Conservation (phyloP, 352 stramenopile genomes). For the Pythium dissimile region DNA sequence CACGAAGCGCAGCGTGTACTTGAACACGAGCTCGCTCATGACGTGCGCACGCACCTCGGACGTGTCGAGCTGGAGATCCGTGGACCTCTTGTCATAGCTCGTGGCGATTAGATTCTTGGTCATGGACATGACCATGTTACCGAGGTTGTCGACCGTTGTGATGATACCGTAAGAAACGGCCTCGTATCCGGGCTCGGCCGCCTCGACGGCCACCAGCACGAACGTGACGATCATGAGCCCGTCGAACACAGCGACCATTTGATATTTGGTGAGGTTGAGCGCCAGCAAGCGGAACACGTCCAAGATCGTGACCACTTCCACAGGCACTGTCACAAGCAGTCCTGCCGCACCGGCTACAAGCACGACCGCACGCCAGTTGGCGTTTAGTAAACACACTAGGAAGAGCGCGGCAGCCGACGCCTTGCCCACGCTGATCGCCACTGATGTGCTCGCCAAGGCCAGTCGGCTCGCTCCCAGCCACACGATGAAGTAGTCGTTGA, state of each 20-base stretch:
- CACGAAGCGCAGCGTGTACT: not conserved
- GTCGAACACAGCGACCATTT: slow-evolving; percentile 1
- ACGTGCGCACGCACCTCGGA: not conserved
- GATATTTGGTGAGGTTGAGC: not conserved
- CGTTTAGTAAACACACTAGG: not conserved
- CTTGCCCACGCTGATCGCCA: not conserved
- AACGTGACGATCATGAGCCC: not conserved
- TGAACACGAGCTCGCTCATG: not conserved
- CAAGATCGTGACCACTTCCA: not conserved
- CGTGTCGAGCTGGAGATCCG: not conserved
- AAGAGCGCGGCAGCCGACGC: not conserved
- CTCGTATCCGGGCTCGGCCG: slow-evolving; percentile 7
- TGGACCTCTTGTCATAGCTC: not conserved
- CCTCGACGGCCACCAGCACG: slow-evolving; percentile 5
- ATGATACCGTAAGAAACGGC: slow-evolving; percentile 6
- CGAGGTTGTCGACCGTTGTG: slow-evolving; percentile 16
- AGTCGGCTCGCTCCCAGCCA: not conserved
- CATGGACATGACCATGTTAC: not conserved
- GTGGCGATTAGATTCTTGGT: slow-evolving; percentile 6
- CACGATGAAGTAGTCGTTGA: not conserved
- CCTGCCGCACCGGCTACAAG: not conserved
- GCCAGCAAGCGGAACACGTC: not conserved
- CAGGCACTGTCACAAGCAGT: not conserved
- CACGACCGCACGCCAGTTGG: slow-evolving; percentile 1
- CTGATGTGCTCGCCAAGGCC: not conserved